Evolutionary conservation across 2,329 filamentous ascomycete genomes (phyloP).

Genomic region (Dendrostoma leiphaemia): DNA sequence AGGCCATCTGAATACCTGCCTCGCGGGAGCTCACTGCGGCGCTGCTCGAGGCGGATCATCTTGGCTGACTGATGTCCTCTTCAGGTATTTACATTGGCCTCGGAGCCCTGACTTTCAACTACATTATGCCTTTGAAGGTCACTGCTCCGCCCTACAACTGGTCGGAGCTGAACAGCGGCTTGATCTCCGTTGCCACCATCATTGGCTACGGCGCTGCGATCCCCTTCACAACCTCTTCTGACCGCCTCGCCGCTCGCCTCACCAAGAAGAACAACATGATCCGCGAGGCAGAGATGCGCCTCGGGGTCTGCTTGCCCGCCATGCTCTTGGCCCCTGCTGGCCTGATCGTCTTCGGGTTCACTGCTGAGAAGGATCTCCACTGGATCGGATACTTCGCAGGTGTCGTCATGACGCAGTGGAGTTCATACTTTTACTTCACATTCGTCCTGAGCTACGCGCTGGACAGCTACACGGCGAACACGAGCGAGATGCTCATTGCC

Average conservation of each 20-base stretch:
- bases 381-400: slow-evolving; percentile 49
- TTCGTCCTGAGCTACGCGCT: slow-evolving; percentile 61
- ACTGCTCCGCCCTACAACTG: slow-evolving; percentile 43
- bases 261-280: slow-evolving; percentile 42
- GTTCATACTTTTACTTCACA: slow-evolving; percentile 53
- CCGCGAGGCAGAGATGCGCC: slow-evolving; percentile 48
- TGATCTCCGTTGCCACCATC: slow-evolving; percentile 41
- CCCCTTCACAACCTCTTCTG: slow-evolving; percentile 41
- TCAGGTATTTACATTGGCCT: slow-evolving; percentile 45
- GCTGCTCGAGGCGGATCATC: not conserved
- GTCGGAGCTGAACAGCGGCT: slow-evolving; percentile 41
- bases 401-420: slow-evolving; percentile 46
- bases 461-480: slow-evolving; percentile 56
- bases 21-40: too few species aligned
- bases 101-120: slow-evolving; percentile 48
- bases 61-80: not conserved
- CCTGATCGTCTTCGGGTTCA: slow-evolving; percentile 40
- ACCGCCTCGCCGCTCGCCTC: slow-evolving; percentile 41
- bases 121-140: slow-evolving; percentile 47
- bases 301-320: slow-evolving; percentile 36
- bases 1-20: slow-evolving; percentile 22
- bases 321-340: slow-evolving; percentile 39
- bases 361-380: slow-evolving; percentile 37
- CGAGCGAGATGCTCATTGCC: slow-evolving; percentile 61
- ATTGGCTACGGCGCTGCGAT: slow-evolving; percentile 37